phyloP scores from a whole-genome alignment of 352 stramenopile genomes.

The Stephanocyclus meneghinianus region DNA sequence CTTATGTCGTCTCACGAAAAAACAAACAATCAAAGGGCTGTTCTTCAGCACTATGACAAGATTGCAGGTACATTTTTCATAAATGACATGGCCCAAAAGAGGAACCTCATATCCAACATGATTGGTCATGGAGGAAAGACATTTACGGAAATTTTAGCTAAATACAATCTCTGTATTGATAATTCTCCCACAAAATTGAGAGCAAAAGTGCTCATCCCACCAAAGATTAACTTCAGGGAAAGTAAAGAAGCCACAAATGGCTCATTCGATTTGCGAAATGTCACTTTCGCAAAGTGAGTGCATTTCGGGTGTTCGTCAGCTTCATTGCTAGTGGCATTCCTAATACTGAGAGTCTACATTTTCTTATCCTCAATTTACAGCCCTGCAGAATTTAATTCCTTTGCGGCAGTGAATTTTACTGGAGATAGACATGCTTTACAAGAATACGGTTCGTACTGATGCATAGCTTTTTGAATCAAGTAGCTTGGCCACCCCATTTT shows the following conservation, averaged over 20 bases:
- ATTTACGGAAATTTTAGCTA: slow-evolving; percentile 18
- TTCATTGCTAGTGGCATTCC: too few species aligned
- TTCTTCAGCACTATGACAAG: slow-evolving; percentile 35
- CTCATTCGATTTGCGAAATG: slow-evolving; percentile 26
- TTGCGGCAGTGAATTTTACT: slow-evolving; percentile 29
- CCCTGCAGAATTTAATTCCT: slow-evolving; percentile 33
- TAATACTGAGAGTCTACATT: not conserved
- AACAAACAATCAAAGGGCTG: not conserved
- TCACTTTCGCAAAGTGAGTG: slow-evolving; percentile 21
- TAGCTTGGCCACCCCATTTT: not conserved
- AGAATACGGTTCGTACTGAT: slow-evolving; percentile 12
- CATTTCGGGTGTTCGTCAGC: not conserved
- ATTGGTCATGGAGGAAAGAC: not conserved
- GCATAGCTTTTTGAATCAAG: not conserved
- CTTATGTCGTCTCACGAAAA: not conserved
- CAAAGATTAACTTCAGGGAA: slow-evolving; percentile 25
- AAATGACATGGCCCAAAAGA: not conserved
- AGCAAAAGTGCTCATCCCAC: slow-evolving; percentile 27
- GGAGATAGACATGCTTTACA: slow-evolving; percentile 1
- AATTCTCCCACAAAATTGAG: slow-evolving; percentile 3
- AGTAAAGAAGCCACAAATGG: slow-evolving; percentile 13
- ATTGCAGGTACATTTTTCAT: slow-evolving; percentile 26
- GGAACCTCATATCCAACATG: not conserved
- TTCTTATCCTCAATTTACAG: not conserved
- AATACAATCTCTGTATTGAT: slow-evolving; percentile 25